Conservation (phyloP, 495 filamentous ascomycete species). For the Penicillium mononematosum region DNA sequence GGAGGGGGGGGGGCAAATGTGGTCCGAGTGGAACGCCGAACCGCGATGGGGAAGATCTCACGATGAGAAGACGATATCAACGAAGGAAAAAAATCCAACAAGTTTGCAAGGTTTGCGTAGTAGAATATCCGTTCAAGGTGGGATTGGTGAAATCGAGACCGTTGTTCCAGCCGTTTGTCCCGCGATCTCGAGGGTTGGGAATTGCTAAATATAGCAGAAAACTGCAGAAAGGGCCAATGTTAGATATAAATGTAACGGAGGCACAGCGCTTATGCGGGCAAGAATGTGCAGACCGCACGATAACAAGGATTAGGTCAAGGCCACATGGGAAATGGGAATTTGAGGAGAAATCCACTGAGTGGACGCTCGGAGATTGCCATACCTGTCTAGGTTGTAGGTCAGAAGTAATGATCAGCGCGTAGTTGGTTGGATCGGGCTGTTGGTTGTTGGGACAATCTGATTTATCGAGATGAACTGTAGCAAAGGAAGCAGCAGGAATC, state of each 20-base stretch:
- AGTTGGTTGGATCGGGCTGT: slow-evolving; percentile 3
- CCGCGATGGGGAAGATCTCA: slow-evolving; percentile 9
- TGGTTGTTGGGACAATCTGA: not conserved
- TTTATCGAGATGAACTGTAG: slow-evolving; percentile 6
- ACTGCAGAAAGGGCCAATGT: slow-evolving; percentile 32
- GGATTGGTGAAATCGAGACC: slow-evolving; percentile 15
- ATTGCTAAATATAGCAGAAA: slow-evolving; percentile 47
- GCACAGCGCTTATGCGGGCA: slow-evolving; percentile 26
- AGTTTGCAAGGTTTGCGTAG: slow-evolving; percentile 8
- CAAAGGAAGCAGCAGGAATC: not conserved
- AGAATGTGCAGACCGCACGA: slow-evolving; percentile 8
- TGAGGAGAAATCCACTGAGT: slow-evolving; percentile 1
- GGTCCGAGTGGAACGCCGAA: slow-evolving; percentile 15
- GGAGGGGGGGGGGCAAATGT: slow-evolving; percentile 16
- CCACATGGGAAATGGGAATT: slow-evolving; percentile 2
- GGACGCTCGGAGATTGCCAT: slow-evolving; percentile 11
- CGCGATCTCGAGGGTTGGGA: slow-evolving; percentile 29
- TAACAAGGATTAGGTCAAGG: slow-evolving; percentile 4
- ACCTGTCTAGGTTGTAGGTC: slow-evolving; percentile 9
- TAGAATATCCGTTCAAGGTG: slow-evolving; percentile 2
- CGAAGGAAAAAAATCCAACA: slow-evolving; percentile 1
- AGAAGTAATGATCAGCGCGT: slow-evolving; percentile 12
- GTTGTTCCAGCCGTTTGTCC: slow-evolving; percentile 31
- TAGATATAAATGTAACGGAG: slow-evolving; percentile 29
- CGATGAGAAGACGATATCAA: not conserved